A percentile compares a stretch with the other conserved stretches of the same genome.
Evolutionary conservation across 805 yeast species (phyloP).

Genomic region (Candida tallmaniae): DNA sequence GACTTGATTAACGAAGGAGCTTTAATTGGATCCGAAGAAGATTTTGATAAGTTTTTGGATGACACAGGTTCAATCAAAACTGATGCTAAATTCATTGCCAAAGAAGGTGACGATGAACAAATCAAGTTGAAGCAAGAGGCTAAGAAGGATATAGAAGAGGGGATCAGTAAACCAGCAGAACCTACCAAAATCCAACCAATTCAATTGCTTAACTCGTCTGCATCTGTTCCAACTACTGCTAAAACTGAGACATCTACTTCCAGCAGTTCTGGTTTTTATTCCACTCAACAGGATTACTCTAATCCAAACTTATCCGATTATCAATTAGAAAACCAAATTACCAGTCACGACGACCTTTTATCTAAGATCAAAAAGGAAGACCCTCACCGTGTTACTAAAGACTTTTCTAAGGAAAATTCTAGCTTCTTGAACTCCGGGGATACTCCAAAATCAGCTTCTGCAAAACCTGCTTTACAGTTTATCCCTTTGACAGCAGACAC

Average conservation of each 20-base stretch:
- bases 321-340: slow-evolving; percentile 38
- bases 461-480: not conserved
- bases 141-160: not conserved
- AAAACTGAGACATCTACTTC: not conserved
- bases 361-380: slow-evolving; percentile 33
- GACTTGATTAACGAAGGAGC: slow-evolving; percentile 47
- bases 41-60: slow-evolving; percentile 49
- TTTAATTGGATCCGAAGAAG: slow-evolving; percentile 46
- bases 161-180: not conserved
- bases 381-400: slow-evolving; percentile 18
- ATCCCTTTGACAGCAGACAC: not conserved
- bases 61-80: slow-evolving; percentile 49
- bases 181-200: not conserved
- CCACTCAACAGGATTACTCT: slow-evolving; percentile 21
- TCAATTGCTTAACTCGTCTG: not conserved
- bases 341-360: slow-evolving; percentile 32
- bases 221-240: not conserved
- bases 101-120: not conserved
- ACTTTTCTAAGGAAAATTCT: slow-evolving; percentile 14
- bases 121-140: not conserved
- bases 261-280: slow-evolving; percentile 4
- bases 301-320: slow-evolving; percentile 43
- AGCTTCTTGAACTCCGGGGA: slow-evolving; percentile 1
- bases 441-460: not conserved
- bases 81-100: slow-evolving; percentile 32